Percentiles rank a stretch among this genome's conserved stretches.
Conservation (phyloP, 345 rosid species). For the Barbarea vulgaris region DNA sequence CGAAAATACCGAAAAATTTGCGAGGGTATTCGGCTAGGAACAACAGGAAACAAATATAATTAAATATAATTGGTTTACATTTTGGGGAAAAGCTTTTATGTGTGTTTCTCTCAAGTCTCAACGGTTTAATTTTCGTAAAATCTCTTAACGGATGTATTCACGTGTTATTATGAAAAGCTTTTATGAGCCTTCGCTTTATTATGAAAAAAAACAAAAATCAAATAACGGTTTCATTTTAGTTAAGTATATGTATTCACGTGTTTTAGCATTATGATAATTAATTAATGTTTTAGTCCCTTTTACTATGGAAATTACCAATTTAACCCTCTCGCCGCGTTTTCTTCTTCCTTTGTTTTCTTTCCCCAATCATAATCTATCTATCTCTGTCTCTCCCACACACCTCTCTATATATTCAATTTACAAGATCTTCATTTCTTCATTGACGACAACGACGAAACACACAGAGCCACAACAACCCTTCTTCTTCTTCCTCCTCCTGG, state of each 20-base stretch:
- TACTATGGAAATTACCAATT: background rate
- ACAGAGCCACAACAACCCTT: constrained; percentile 6
- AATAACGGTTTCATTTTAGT: background rate
- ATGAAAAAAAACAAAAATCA: too few species aligned
- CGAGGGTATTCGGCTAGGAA: too few species aligned
- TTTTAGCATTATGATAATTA: background rate
- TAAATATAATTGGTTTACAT: too few species aligned
- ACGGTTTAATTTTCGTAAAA: background rate
- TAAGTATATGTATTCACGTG: background rate
- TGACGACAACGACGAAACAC: background rate
- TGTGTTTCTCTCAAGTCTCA: background rate
- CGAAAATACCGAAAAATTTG: too few species aligned
- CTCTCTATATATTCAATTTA: constrained; percentile 17
- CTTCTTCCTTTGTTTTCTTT: background rate
- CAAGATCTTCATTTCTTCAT: constrained; percentile 9
- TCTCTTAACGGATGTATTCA: background rate
- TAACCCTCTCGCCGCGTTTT: constrained; percentile 18
- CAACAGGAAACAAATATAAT: too few species aligned
- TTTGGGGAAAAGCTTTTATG: too few species aligned
- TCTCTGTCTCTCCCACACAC: constrained; percentile 26
- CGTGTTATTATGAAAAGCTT: background rate
- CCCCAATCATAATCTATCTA: constrained; percentile 11
- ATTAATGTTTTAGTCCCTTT: background rate
- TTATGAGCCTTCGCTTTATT: background rate
- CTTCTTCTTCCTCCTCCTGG: constrained; percentile 34